Evolutionary conservation across 2,329 filamentous ascomycete species (phyloP).

Genomic region (Diplocarpon rosae): DNA sequence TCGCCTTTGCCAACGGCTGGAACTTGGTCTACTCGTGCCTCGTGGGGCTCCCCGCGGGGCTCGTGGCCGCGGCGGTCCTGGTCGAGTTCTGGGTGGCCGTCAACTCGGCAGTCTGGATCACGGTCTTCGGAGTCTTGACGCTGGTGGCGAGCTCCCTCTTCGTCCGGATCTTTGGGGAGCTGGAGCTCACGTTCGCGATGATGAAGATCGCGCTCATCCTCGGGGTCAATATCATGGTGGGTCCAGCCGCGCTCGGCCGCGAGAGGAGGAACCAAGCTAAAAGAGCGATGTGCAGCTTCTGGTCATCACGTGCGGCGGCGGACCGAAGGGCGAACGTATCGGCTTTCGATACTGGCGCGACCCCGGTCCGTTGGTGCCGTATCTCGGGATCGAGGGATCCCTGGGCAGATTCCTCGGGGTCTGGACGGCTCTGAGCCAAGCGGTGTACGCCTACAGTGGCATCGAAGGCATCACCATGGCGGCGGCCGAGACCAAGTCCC

Average conservation of each 20-base stretch:
- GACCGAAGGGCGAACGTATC: conserved; percentile 45
- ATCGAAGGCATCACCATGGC: conserved; percentile 43
- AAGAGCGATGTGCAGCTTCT: conserved; percentile 30
- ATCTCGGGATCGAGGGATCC: conserved; percentile 50
- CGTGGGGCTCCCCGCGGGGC: conserved; percentile 33
- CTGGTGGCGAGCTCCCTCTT: conserved; percentile 27
- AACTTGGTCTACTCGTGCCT: conserved; percentile 25
- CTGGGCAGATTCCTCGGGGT: conserved; percentile 47
- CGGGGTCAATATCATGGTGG: conserved; percentile 48
- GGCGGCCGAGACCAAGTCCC: conserved; percentile 43
- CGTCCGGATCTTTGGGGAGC: conserved; percentile 36
- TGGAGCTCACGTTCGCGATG: conserved; percentile 42
- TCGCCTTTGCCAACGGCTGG: conserved; percentile 27
- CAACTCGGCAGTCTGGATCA: conserved; percentile 34
- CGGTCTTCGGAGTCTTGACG: conserved; percentile 30
- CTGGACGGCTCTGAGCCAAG: conserved; percentile 34
- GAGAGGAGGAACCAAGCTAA: background rate
- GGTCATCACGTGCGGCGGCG: conserved; percentile 51
- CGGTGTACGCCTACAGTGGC: conserved; percentile 32
- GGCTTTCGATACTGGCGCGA: conserved; percentile 62
- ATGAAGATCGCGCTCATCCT: conserved; percentile 52
- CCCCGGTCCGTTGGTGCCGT: conserved; percentile 57
- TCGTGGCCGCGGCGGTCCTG: conserved; percentile 48
- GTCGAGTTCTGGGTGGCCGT: conserved; percentile 54
- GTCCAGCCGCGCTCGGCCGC: background rate